Percentiles rank a stretch among this genome's conserved stretches.
Conservation (phyloP, 2,329 filamentous ascomycete species). For the Alternaria novae-zelandiae region DNA sequence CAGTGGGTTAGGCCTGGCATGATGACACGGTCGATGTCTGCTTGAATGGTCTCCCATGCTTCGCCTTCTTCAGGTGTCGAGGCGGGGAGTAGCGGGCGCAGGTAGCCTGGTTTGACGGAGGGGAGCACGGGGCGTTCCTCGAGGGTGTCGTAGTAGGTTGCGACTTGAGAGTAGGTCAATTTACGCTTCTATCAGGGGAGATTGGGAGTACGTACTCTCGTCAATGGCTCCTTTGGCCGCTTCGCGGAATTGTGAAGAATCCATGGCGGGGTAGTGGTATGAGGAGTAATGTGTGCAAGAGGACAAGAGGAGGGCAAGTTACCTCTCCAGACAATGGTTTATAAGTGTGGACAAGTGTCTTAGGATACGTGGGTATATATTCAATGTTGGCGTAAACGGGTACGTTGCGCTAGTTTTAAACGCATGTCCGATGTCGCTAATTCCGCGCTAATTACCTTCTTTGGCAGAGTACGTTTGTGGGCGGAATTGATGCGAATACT, state of each 20-base stretch:
- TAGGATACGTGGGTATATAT: background rate
- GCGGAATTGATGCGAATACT: background rate
- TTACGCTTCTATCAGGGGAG: background rate
- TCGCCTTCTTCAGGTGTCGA: conserved; percentile 70
- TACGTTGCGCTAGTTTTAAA: background rate
- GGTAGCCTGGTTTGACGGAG: conserved; percentile 82
- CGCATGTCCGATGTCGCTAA: conserved; percentile 10
- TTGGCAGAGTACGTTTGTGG: background rate
- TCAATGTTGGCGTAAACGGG: background rate
- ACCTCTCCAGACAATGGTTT: background rate
- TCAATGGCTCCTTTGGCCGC: conserved; percentile 81
- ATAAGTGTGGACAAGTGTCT: background rate
- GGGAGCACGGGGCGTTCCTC: conserved; percentile 74
- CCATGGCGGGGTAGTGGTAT: conserved; percentile 58
- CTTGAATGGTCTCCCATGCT: conserved; percentile 78
- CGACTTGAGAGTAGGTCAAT: conserved; percentile 63
- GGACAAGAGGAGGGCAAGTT: background rate
- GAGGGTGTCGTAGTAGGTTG: conserved; percentile 81
- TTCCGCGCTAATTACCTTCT: conserved; percentile 21
- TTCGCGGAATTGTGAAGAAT: conserved; percentile 76
- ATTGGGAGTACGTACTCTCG: conserved; percentile 65
- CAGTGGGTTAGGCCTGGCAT: conserved; percentile 93
- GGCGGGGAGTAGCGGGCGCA: conserved; percentile 76
- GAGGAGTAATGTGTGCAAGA: background rate
- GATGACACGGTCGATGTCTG: conserved; percentile 84